Evolutionary conservation across 805 yeast genomes (phyloP).

Genomic region (Starmerella sp.): DNA sequence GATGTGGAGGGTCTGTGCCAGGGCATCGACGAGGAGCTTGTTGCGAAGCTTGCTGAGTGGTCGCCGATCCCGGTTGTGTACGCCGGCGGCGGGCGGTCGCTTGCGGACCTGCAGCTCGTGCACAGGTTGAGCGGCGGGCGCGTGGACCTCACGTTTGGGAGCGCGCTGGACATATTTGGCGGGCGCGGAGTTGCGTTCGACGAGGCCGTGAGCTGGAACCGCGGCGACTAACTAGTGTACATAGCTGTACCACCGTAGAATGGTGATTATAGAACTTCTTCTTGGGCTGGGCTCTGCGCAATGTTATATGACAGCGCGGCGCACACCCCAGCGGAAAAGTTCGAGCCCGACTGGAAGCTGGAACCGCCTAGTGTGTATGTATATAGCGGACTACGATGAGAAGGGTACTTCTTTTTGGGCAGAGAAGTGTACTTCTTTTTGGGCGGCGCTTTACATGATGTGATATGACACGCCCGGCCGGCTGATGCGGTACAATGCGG

Average conservation of each 20-base stretch:
- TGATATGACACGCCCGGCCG: too few relatives aligned
- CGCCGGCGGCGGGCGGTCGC: constrained; percentile 89
- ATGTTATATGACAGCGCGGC: too few relatives aligned
- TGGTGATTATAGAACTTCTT: too few relatives aligned
- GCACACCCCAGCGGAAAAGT: too few relatives aligned
- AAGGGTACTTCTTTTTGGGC: too few relatives aligned
- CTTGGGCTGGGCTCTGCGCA: too few relatives aligned
- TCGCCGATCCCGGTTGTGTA: constrained; percentile 65
- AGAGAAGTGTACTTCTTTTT: too few relatives aligned
- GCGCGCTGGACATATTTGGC: constrained; percentile 90
- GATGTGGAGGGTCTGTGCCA: constrained; percentile 95
- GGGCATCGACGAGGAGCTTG: constrained; percentile 80
- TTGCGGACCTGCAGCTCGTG: constrained; percentile 59
- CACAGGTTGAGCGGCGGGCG: constrained; percentile 57
- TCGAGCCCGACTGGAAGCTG: too few relatives aligned
- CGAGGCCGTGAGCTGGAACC: constrained; percentile 71
- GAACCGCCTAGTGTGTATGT: constrained; percentile 37
- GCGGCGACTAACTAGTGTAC: constrained; percentile 17
- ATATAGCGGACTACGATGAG: neutral
- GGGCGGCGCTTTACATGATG: too few relatives aligned
- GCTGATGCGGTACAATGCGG: too few relatives aligned
- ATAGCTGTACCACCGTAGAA: too few relatives aligned
- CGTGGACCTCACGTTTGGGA: constrained; percentile 88
- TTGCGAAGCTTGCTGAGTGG: constrained; percentile 67
- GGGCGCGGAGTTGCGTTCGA: constrained; percentile 66